Evolutionary conservation across 306 rosid genomes (phyloP).

Genomic region (Medicago truncatula): DNA sequence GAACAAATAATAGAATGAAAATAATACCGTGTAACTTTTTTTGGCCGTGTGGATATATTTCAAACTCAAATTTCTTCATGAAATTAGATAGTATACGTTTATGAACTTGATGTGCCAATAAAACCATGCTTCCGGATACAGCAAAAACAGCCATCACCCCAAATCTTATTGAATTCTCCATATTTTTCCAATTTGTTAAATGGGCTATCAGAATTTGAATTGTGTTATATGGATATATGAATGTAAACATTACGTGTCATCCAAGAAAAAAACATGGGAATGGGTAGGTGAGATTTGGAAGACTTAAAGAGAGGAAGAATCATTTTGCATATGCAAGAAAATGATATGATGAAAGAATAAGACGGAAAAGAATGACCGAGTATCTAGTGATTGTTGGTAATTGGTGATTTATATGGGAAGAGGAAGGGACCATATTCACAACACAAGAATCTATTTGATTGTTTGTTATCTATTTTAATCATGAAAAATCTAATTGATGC

Average conservation of each 20-base stretch:
- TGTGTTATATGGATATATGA: constrained; percentile 20
- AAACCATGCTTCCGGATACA: constrained; percentile 73
- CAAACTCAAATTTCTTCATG: constrained; percentile 69
- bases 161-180: constrained; percentile 62
- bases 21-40: constrained; percentile 25
- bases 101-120: constrained; percentile 73
- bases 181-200: background rate
- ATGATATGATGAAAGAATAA: constrained; percentile 6
- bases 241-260: background rate
- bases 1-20: background rate
- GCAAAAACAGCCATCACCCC: constrained; percentile 86
- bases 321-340: constrained; percentile 31
- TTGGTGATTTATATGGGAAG: constrained; percentile 34
- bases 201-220: background rate
- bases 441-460: background rate
- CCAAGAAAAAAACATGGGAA: constrained; percentile 32
- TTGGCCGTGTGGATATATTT: constrained; percentile 35
- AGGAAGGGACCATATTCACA: constrained; percentile 33
- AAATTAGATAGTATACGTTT: constrained; percentile 75
- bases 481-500: constrained; percentile 21
- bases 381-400: constrained; percentile 5
- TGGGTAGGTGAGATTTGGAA: background rate
- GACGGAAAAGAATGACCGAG: constrained; percentile 6
- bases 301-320: constrained; percentile 17
- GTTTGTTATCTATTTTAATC: background rate